Evolutionary conservation across 139 green algal species (phyloP).

Genomic region (Haematococcus sp.): DNA sequence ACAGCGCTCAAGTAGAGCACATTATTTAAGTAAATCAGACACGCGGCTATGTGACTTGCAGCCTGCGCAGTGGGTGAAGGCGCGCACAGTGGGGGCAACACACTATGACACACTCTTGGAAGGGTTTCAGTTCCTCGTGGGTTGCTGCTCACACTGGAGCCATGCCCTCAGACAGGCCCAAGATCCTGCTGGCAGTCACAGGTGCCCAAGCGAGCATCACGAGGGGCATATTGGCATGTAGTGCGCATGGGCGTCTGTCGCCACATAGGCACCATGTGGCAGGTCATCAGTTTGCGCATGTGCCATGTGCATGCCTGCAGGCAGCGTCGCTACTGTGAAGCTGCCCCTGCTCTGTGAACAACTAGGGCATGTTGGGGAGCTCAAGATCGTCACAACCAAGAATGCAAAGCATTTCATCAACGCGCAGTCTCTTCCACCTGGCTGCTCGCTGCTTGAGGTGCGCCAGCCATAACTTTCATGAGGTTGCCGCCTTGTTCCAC

Average conservation of each 20-base stretch:
- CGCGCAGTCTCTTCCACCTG: not conserved
- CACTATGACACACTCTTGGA: too few relatives aligned
- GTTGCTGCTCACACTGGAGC: too few relatives aligned
- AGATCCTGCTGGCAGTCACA: slow-evolving; percentile 2
- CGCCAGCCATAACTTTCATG: not conserved
- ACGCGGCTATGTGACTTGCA: too few relatives aligned
- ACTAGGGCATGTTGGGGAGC: slow-evolving; percentile 5
- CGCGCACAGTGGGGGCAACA: too few relatives aligned
- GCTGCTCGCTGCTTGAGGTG: not conserved
- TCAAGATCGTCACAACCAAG: slow-evolving; percentile 17
- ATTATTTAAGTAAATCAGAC: too few relatives aligned
- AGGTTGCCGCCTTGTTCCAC: too few relatives aligned
- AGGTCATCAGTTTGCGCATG: not conserved
- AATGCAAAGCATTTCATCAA: slow-evolving; percentile 12
- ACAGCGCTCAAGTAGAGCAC: too few relatives aligned
- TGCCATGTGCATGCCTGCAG: slow-evolving; percentile 6
- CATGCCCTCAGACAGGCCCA: not conserved
- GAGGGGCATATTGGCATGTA: too few relatives aligned
- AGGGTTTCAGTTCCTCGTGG: not conserved
- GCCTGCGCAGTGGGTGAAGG: too few relatives aligned
- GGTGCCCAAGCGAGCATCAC: not conserved
- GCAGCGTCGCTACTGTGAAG: slow-evolving; percentile 30
- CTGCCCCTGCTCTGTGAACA: not conserved
- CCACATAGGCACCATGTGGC: not conserved
- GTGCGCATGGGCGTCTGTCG: not conserved